phyloP scores from a whole-genome alignment of 2,329 filamentous ascomycete genomes.

The Tolypocladium endophyticum region DNA sequence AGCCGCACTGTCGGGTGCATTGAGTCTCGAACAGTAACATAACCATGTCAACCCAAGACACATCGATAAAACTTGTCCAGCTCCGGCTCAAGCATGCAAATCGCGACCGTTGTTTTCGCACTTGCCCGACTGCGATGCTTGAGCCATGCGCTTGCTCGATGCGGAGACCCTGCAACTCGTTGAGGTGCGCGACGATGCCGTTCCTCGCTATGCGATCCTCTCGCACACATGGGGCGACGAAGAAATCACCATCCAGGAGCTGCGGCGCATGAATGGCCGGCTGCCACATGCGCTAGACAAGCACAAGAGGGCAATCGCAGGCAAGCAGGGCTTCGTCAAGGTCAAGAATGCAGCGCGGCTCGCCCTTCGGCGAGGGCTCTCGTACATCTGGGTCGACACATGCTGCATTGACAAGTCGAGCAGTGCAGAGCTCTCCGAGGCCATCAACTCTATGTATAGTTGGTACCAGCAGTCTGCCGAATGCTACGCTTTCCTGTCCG shows the following conservation, averaged over 20 bases:
- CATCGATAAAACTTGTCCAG: background rate
- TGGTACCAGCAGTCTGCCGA: conserved; percentile 1
- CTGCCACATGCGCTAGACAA: background rate
- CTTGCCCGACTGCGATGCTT: background rate
- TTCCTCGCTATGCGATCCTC: conserved; percentile 20
- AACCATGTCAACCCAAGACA: background rate
- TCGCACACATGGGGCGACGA: conserved; percentile 23
- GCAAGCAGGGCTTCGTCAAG: background rate
- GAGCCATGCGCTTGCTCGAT: background rate
- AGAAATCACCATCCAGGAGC: conserved; percentile 16
- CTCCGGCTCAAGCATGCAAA: background rate
- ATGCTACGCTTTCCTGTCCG: conserved; percentile 2
- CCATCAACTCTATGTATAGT: conserved; percentile 3
- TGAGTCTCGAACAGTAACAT: background rate
- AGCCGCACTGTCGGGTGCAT: background rate
- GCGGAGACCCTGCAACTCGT: conserved; percentile 12
- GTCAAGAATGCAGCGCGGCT: conserved; percentile 4
- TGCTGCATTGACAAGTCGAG: conserved; percentile 4
- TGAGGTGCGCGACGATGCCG: conserved; percentile 7
- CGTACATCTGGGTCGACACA: conserved; percentile 17
- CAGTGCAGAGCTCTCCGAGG: conserved; percentile 2
- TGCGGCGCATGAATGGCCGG: conserved; percentile 2
- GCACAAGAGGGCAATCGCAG: background rate
- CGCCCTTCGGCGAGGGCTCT: conserved; percentile 1
- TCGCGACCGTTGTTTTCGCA: background rate